phyloP scores from a whole-genome alignment of 1,284 basidiomycete species.

The Rhodotorula sp. region DNA sequence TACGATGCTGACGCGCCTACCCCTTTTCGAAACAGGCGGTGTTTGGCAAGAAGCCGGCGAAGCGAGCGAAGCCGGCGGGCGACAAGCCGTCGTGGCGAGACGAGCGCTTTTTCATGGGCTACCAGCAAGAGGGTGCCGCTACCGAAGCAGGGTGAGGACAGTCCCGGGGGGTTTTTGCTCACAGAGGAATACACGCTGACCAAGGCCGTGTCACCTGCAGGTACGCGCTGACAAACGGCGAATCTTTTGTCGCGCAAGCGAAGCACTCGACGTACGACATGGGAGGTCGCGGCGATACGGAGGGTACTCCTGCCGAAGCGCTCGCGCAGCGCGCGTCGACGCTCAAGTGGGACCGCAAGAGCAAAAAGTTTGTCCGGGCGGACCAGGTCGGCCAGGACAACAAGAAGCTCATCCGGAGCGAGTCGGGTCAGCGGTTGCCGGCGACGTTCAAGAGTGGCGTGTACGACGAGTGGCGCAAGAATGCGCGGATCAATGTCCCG shows the following conservation, averaged over 20 bases:
- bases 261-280: slow-evolving; percentile 78
- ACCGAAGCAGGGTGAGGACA: slow-evolving; percentile 78
- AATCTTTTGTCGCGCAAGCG: slow-evolving; percentile 79
- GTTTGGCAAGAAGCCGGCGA: slow-evolving; percentile 62
- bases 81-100: slow-evolving; percentile 61
- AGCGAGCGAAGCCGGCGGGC: slow-evolving; percentile 42
- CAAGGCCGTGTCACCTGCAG: slow-evolving; percentile 51
- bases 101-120: slow-evolving; percentile 83
- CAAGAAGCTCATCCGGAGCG: slow-evolving; percentile 88
- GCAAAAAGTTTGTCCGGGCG: slow-evolving; percentile 89
- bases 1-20: no score
- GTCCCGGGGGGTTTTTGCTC: background rate
- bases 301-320: slow-evolving; percentile 55
- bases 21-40: slow-evolving; percentile 70
- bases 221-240: slow-evolving; percentile 78
- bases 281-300: slow-evolving; percentile 65
- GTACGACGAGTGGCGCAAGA: slow-evolving; percentile 92
- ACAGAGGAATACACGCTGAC: background rate
- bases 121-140: slow-evolving; percentile 78
- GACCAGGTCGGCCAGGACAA: slow-evolving; percentile 85
- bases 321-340: slow-evolving; percentile 65
- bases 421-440: slow-evolving; percentile 88
- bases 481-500: slow-evolving; percentile 68
- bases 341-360: slow-evolving; percentile 90
- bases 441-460: slow-evolving; percentile 88